Conservation (phyloP, 2,329 filamentous ascomycete genomes). For the Cytospora leucostoma region DNA sequence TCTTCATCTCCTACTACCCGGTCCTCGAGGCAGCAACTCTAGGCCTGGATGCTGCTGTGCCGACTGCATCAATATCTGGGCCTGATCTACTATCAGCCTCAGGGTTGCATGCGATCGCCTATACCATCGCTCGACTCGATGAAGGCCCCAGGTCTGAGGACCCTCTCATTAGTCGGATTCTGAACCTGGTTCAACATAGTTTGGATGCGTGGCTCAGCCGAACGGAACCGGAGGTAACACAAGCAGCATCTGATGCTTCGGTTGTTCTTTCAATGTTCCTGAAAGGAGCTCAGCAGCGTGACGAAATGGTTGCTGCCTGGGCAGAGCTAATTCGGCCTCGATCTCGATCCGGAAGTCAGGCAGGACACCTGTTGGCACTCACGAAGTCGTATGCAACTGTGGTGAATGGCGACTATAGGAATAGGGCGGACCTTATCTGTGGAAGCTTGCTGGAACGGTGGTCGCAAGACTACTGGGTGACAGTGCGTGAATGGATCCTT, state of each 20-base stretch:
- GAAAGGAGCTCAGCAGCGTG: conserved; percentile 37
- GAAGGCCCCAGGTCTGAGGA: neutral
- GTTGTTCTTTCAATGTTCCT: conserved; percentile 52
- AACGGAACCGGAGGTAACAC: conserved; percentile 53
- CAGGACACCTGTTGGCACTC: conserved; percentile 57
- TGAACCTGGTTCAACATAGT: conserved; percentile 35
- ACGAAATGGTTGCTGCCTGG: conserved; percentile 49
- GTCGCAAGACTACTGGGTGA: conserved; percentile 50
- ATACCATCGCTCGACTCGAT: conserved; percentile 5
- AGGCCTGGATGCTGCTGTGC: conserved; percentile 2
- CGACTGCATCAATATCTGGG: conserved; percentile 34
- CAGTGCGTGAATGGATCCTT: conserved; percentile 57
- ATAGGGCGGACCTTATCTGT: conserved; percentile 37
- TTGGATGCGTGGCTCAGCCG: conserved; percentile 51
- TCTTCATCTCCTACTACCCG: conserved; percentile 57
- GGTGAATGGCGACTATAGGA: conserved; percentile 28
- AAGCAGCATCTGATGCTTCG: conserved; percentile 52
- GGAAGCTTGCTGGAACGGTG: conserved; percentile 55
- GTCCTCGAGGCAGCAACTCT: conserved; percentile 45
- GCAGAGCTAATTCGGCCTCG: conserved; percentile 43
- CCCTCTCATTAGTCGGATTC: conserved; percentile 2
- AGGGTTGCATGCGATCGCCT: neutral
- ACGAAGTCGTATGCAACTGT: conserved; percentile 50
- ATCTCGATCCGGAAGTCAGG: conserved; percentile 42
- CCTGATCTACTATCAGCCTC: conserved; percentile 20